phyloP scores from a whole-genome alignment of 371 early-diverging fungal genomes.

The Rhizomucor pusillus region DNA sequence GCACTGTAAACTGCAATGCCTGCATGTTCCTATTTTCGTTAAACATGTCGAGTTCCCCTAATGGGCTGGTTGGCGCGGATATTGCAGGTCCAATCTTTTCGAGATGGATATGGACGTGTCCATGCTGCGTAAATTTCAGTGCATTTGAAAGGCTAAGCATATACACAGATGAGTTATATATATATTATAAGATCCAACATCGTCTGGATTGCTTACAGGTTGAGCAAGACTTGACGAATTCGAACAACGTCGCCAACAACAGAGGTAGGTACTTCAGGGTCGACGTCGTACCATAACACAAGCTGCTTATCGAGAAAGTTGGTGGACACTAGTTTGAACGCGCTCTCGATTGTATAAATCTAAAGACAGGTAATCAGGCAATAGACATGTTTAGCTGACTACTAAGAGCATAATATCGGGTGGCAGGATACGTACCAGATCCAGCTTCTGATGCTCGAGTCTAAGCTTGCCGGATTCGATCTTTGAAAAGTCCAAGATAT shows the following conservation, averaged over 20 bases:
- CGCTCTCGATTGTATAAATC: constrained; percentile 40
- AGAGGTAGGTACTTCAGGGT: constrained; percentile 17
- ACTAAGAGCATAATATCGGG: neutral
- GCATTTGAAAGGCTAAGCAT: neutral
- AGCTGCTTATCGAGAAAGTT: constrained; percentile 25
- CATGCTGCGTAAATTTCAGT: constrained; percentile 2
- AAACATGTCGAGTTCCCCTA: neutral
- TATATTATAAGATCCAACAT: too few relatives aligned
- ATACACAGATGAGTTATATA: neutral
- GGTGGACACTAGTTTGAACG: constrained; percentile 33
- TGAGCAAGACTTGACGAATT: constrained; percentile 50
- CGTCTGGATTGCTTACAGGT: constrained; percentile 29
- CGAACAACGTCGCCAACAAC: constrained; percentile 52
- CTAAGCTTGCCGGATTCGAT: constrained; percentile 54
- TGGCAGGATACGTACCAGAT: constrained; percentile 21
- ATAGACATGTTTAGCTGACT: too few relatives aligned
- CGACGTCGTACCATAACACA: constrained; percentile 17
- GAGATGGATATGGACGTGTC: constrained; percentile 15
- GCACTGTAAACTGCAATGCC: constrained; percentile 39
- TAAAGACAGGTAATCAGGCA: too few relatives aligned
- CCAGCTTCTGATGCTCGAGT: constrained; percentile 36
- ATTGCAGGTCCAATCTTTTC: constrained; percentile 1
- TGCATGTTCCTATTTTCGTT: neutral
- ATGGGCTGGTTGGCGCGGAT: neutral
- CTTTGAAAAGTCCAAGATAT: constrained; percentile 60